Evolutionary conservation across 495 filamentous ascomycete genomes (phyloP).

Genomic region (Annulohypoxylon bovei): DNA sequence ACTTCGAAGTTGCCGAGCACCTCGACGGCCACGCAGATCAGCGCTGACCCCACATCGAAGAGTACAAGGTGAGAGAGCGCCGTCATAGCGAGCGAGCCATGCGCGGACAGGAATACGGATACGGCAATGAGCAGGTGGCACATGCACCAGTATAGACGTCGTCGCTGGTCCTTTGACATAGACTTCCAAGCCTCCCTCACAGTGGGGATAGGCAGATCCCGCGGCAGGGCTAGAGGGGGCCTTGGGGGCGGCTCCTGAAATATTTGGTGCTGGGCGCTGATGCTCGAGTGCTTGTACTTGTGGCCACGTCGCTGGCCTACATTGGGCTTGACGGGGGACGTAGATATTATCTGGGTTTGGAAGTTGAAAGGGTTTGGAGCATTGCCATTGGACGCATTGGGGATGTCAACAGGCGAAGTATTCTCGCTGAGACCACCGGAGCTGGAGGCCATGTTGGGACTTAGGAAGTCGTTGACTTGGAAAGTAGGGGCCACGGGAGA

Average conservation of each 20-base stretch:
- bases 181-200: constrained; percentile 82
- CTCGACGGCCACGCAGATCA: constrained; percentile 93
- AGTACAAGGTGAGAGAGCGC: constrained; percentile 92
- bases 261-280: constrained; percentile 87
- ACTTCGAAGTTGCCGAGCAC: constrained; percentile 96
- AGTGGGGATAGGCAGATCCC: constrained; percentile 93
- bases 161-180: constrained; percentile 87
- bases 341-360: constrained; percentile 80
- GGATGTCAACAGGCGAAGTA: constrained; percentile 35
- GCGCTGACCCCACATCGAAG: constrained; percentile 91
- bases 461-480: constrained; percentile 49
- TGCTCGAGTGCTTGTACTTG: constrained; percentile 96
- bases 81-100: constrained; percentile 90
- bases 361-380: constrained; percentile 87
- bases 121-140: constrained; percentile 85
- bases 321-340: constrained; percentile 81
- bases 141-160: constrained; percentile 85
- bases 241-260: constrained; percentile 93
- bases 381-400: constrained; percentile 40
- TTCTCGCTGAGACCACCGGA: constrained; percentile 42
- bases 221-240: constrained; percentile 88
- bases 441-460: constrained; percentile 49
- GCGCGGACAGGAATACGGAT: constrained; percentile 83
- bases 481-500: constrained; percentile 69
- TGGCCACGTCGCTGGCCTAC: constrained; percentile 94